phyloP scores from a whole-genome alignment of 805 yeast species.

The Wickerhamomyces ciferrii region DNA sequence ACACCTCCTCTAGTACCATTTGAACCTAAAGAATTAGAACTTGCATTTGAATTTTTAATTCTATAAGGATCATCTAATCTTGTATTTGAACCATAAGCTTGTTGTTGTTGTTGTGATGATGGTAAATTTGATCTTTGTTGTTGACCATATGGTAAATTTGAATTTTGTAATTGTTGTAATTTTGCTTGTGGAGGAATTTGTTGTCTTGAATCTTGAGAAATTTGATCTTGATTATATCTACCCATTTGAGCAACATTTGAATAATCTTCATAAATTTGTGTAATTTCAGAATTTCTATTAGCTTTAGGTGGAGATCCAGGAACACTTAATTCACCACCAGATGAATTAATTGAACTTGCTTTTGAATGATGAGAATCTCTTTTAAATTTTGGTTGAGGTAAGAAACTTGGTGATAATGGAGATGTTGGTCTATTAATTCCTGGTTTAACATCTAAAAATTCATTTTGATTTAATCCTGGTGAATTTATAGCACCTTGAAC shows the following conservation, averaged over 20 bases:
- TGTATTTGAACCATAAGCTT: background rate
- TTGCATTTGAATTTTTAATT: background rate
- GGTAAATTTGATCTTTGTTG: background rate
- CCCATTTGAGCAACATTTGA: slow-evolving; percentile 16
- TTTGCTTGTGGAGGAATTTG: slow-evolving; percentile 6
- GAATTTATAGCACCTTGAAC: slow-evolving; percentile 53
- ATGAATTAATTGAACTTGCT: slow-evolving; percentile 12
- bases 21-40: background rate
- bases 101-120: background rate
- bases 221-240: background rate
- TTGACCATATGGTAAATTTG: background rate
- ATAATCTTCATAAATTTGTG: slow-evolving; percentile 27
- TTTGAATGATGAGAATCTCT: slow-evolving; percentile 19
- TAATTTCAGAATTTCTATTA: slow-evolving; percentile 23
- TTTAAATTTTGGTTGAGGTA: slow-evolving; percentile 26
- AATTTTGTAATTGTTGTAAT: background rate
- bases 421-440: slow-evolving; percentile 21
- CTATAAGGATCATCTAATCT: slow-evolving; percentile 2
- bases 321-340: slow-evolving; percentile 7
- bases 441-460: slow-evolving; percentile 22
- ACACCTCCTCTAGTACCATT: background rate
- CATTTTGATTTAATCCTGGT: slow-evolving; percentile 34
- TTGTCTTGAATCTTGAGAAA: slow-evolving; percentile 9
- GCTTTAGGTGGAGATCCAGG: slow-evolving; percentile 9
- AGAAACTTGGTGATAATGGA: slow-evolving; percentile 31